Base-by-base conservation (phyloP, 768 basidiomycete genomes). In the Fistulinella prunicolor region DNA sequence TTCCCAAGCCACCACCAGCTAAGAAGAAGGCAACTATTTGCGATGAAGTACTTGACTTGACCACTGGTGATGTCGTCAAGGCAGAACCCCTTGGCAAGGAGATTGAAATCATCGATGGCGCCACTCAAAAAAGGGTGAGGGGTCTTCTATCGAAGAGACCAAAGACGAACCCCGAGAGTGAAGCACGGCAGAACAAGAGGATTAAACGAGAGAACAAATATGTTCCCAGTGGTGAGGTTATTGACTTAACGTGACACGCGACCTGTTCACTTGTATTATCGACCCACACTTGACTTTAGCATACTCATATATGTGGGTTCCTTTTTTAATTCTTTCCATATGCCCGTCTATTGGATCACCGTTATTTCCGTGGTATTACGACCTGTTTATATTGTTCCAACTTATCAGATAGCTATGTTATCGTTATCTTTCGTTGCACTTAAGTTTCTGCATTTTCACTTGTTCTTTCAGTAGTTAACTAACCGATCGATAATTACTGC, bases 171-270 rank as follows among this genome's bases (percentile, higher is more conserved):
- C 22, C 19, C 20, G 39, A 43, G 42, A 24, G 42, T 13, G 38
- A 28, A 17, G 41, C 34, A 43, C 54, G 37, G 21, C 59, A 50
- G 26, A 32, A 42, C 14, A 66, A 68, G 56, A 68, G 40, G 46
- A 49, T 62, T 7, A 66, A 66, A 32, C 52, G 55, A 32, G 66
- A 68, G 47, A 49, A 50, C 23, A 39, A 21, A 21, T 12, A 38
- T 24, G 30, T 56, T 39, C 50, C 38, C 28, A 26, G 29, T n/a
- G 52, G 55, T 17, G 66, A 66, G 28, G 49, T 68, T 32, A 66
- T 66, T 36, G 65, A 68, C 43, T 40, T 66, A 53, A 68, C 64
- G 30, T 66, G 55, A 63, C 20, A 14, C 44, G 37, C 16, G 17
- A 37, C 12, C n/a, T n/a, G n/a, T 39, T 26, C 37, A 5, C 44